Evolutionary conservation across 495 filamentous ascomycete species (phyloP), one percentile per base, ranked within the genome.

Genomic region (Mycothermus thermophilus): DNA sequence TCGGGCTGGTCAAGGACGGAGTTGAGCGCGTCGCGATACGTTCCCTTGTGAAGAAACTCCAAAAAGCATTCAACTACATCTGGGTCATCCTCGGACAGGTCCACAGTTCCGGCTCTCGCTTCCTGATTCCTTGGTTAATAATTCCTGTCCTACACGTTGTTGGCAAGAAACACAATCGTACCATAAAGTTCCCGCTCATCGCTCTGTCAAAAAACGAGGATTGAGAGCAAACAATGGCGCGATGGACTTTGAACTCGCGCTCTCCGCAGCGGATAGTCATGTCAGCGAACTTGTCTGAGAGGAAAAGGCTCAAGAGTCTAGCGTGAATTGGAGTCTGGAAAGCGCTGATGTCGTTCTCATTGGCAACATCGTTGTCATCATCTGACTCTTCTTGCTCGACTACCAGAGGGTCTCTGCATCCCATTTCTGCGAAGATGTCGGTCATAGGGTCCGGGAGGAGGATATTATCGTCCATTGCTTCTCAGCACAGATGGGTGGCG

Each of bases 211-310:
- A n/a, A n/a, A n/a, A n/a, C n/a, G n/a, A n/a, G n/a, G n/a, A n/a
- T n/a, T n/a, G 57, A 16, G 48, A 30, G 34, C 60, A 63, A 27
- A 63, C 35, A 10, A 65, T 40, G 7, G 48, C 33, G 10, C 50
- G 44, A 41, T 67, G 62, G 9, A 60, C 57, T 9, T 55, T 47
- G 42, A 58, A 63, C 28, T 46, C 32, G 14, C 51, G 45, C 7
- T 45, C 44, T 3, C 37, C 31, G 25, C 54, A 60, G n/a, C 21
- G 37, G 27, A 69, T 52, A 7, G 40, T 54, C 22, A 68, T 34
- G 40, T 66, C 60, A 13, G 58, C 48, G 41, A 58, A 61, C 20
- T 55, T 49, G 12, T 25, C 40, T 1, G 46, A 47, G 7, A 8
- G n/a, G 15, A 22, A 17, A 3, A 35, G 26, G 4, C 13, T 17